Base-by-base conservation (phyloP, 306 rosid genomes). In the Astragalus glycyphyllos region DNA sequence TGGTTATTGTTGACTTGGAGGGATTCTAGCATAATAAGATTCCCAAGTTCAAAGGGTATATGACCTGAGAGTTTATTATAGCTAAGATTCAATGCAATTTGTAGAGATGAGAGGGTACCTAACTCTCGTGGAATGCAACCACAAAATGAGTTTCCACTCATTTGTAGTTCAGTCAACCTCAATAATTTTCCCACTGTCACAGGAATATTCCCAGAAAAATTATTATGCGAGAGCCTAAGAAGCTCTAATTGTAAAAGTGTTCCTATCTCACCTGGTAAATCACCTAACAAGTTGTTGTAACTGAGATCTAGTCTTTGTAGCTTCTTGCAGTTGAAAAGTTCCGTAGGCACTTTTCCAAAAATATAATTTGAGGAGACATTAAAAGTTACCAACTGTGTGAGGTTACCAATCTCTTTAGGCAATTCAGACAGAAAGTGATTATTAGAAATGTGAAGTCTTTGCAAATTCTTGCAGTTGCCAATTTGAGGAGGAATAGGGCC, bases 231-330 rank as follows among this genome's bases (percentile, higher is more conserved):
- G 48, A 86, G 87, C 74, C 73, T 69, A 50, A 89, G 88, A 65
- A 89, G 72, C 80, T 89, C 92, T 65, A 89, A 68, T 2, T 86
- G 87, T 35, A 67, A 79, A 72, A 86, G 89, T 5, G 80, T 77
- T 78, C 91, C 94, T 7, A 86, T 76, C 74, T 85, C 88, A 71
- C 59, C 40, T 20, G 91, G 96, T 44, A 89, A 78, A 57, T 80
- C 45, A 31, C 72, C 88, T 29, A 32, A 4, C 6, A 89, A 92
- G 42, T 54, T 62, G 74, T 92, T 89, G 23, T 51, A 74, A 76
- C 87, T 87, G 70, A 89, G 91, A 69, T 86, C 94, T 20, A 92
- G 89, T 46, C 92, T 82, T 68, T 89, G 90, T 68, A 87, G 92
- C 84, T 37, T 83, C 84, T 41, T 80, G 84, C 90, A 87, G 34